Evolutionary conservation across 192 early-diverging fungal species (phyloP), one percentile per base, ranked within the genome.

Genomic region (Radiomyces spectabilis): DNA sequence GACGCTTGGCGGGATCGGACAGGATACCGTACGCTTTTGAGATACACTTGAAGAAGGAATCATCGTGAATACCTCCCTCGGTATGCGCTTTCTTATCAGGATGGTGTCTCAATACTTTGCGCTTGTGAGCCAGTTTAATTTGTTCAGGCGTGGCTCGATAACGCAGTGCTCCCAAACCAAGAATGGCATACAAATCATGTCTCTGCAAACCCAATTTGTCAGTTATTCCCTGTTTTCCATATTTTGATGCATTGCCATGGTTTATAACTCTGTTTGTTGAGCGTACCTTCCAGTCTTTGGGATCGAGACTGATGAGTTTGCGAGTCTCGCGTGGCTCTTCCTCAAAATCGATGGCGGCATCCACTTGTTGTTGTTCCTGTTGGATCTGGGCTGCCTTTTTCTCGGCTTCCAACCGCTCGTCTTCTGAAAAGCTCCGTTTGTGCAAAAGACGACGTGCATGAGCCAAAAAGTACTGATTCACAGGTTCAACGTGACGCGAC

Each of bases 111-210:
- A 69, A 53, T 1, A 71, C 67, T 33, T 70, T 67, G 21, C 55
- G 55, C 52, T 53, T 66, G 64, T 65, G 84, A 1, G 88, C 88
- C 10, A 70, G 65, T 66, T 91, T 90, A 59, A 93, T 85, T 61
- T 92, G 78, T 9, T 76, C 80, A 10, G 70, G 81, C 12, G 72
- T 84, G 4, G 88, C 91, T 22, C 59, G 71, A 66, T 72, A 87
- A 0, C 91, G 74, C 40, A 83, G 62, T 40, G 64, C 71, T 1
- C 80, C 77, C 24, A 93, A 54, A 2, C 89, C 91, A 1, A 93
- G 66, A 15, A 93, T 72, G 21, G 74, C 81, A 68, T 93, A 93
- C 63, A 91, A 88, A 51, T 93, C 91, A 67, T 93, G 91, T 8
- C 72, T 62, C 63, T 71, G 30, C 12, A 19, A 4, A 9, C 2